These are phyloP conservation scores for Populus nigra DNA, from an alignment of 345 rosid species.

Conservation along the genomic window DNA sequence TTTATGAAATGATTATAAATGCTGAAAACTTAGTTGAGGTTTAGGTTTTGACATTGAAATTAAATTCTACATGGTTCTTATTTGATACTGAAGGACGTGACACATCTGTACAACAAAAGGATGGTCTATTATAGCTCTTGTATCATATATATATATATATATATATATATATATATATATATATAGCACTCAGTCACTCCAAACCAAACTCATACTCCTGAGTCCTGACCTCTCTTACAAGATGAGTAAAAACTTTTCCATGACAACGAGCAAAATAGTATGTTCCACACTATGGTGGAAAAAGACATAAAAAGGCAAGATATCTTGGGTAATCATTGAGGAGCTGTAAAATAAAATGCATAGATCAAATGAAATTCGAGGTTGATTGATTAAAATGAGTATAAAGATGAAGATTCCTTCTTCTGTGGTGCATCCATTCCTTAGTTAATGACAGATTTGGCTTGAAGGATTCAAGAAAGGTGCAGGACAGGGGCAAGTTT, in stretches of 20 bases:
- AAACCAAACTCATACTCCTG: background rate
- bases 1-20: too few species aligned
- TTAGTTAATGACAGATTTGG: too few species aligned
- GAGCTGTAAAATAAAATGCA: conserved; percentile 48
- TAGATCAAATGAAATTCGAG: conserved; percentile 6
- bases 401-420: too few species aligned
- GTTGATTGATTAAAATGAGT: background rate
- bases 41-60: too few species aligned
- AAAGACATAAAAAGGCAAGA: background rate
- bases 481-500: too few species aligned
- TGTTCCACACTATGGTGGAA: background rate
- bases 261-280: background rate
- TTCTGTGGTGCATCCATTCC: too few species aligned
- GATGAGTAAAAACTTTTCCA: background rate
- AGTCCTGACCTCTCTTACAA: background rate
- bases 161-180: too few species aligned
- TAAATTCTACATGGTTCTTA: too few species aligned
- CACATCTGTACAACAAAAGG: conserved; percentile 53
- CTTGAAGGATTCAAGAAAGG: too few species aligned
- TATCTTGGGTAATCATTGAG: conserved; percentile 55
- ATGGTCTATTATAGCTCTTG: background rate
- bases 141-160: background rate
- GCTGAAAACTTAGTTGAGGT: too few species aligned
- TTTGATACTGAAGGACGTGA: conserved; percentile 74
- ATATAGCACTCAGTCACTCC: background rate